Percentiles rank a stretch among this genome's conserved stretches.
Evolutionary conservation across 768 basidiomycete genomes (phyloP).

Genomic region (Cubamyces sp.): DNA sequence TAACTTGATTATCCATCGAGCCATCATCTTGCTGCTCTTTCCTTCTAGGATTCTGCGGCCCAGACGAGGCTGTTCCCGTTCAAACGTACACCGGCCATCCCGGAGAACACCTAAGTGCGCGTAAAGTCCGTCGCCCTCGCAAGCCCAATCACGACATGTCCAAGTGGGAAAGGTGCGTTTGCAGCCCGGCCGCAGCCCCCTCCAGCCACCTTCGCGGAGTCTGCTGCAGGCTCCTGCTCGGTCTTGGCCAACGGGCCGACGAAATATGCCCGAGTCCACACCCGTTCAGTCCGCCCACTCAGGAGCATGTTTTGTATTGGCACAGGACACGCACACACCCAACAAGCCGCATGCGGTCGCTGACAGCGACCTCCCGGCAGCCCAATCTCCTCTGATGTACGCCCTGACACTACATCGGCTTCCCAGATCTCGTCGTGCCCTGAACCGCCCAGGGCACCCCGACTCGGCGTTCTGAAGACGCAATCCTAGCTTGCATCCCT

Average conservation of each 20-base stretch:
- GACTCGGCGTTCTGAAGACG: constrained; percentile 10
- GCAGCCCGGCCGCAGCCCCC: not conserved
- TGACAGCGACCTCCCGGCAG: constrained; percentile 3
- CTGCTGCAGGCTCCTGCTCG: not conserved
- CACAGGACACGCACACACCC: not conserved
- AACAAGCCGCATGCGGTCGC: not conserved
- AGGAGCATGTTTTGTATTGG: constrained; percentile 3
- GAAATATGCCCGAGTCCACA: not conserved
- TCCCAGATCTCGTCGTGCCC: constrained; percentile 10
- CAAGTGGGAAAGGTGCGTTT: constrained; percentile 8
- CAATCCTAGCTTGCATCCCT: not conserved
- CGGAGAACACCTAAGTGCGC: constrained; percentile 11
- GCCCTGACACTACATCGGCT: constrained; percentile 16
- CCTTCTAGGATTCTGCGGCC: not conserved
- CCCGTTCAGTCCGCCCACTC: not conserved
- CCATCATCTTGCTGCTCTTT: not conserved
- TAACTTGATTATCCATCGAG: not conserved
- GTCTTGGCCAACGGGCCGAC: constrained; percentile 5
- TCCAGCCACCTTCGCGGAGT: not conserved
- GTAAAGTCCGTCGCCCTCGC: constrained; percentile 2
- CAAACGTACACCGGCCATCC: constrained; percentile 3
- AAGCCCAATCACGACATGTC: not conserved
- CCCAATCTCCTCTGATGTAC: constrained; percentile 15
- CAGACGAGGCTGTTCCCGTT: not conserved
- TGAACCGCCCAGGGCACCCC: constrained; percentile 16